Percentiles rank a stretch among this genome's conserved stretches.
phyloP scores from a whole-genome alignment of 805 yeast genomes.

The Schizosaccharomyces japonicus region DNA sequence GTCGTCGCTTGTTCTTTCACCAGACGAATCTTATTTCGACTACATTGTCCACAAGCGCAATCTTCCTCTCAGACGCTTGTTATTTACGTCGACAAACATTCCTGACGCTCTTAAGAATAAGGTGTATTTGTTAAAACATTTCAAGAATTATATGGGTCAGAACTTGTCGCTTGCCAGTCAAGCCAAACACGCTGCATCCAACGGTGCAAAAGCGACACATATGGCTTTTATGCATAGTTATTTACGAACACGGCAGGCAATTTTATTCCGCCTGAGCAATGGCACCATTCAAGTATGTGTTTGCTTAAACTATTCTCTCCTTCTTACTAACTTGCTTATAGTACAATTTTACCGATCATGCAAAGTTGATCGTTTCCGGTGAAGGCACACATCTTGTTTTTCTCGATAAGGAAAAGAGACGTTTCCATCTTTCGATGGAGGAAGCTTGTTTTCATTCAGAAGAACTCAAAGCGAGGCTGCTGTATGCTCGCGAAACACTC shows the following conservation, averaged over 20 bases:
- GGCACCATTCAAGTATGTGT: conserved; percentile 45
- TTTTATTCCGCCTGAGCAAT: conserved; percentile 81
- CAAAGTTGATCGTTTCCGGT: not conserved
- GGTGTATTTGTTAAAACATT: conserved; percentile 66
- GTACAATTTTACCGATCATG: conserved; percentile 1
- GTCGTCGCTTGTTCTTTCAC: conserved; percentile 41
- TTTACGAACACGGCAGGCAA: conserved; percentile 52
- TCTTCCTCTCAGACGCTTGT: not conserved
- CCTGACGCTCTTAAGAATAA: conserved; percentile 23
- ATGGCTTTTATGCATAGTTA: conserved; percentile 41
- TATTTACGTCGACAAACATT: not conserved
- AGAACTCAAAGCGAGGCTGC: not conserved
- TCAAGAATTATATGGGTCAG: conserved; percentile 77
- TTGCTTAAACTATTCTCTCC: not conserved
- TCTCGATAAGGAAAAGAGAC: not conserved
- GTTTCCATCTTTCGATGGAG: not conserved
- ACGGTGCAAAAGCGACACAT: conserved; percentile 6
- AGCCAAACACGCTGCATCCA: conserved; percentile 23
- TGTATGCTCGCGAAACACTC: not conserved
- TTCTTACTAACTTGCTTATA: not conserved
- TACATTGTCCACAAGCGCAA: conserved; percentile 7
- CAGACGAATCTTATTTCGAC: conserved; percentile 15
- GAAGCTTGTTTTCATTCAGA: not conserved
- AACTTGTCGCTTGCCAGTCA: conserved; percentile 29
- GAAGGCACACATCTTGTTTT: not conserved